Evolutionary conservation across 2,329 filamentous ascomycete genomes (phyloP).

Genomic region (Talaromyces sp.): DNA sequence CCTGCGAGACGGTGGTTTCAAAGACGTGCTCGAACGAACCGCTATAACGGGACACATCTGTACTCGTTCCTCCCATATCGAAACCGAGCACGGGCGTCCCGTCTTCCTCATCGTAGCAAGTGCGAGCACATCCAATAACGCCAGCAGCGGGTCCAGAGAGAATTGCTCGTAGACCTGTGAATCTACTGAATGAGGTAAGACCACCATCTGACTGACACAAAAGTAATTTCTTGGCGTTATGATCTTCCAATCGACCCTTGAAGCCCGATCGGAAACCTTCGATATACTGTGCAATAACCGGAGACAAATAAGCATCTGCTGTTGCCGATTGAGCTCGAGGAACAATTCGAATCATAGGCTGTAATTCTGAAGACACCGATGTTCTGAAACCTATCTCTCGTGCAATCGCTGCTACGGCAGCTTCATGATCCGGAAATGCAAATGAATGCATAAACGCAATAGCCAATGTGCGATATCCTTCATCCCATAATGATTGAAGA

Average conservation of each 20-base stretch:
- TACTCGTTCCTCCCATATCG: constrained; percentile 92
- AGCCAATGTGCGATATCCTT: constrained; percentile 39
- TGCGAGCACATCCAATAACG: constrained; percentile 88
- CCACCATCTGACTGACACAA: constrained; percentile 81
- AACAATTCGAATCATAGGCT: constrained; percentile 77
- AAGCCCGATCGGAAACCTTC: constrained; percentile 58
- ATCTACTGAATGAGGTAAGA: constrained; percentile 53
- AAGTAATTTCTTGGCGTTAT: constrained; percentile 71
- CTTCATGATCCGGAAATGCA: constrained; percentile 79
- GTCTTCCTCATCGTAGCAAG: constrained; percentile 77
- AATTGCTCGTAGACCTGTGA: constrained; percentile 80
- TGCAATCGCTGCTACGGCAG: constrained; percentile 69
- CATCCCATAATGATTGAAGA: constrained; percentile 52
- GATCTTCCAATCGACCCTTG: constrained; percentile 68
- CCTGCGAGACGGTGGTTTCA: constrained; percentile 84
- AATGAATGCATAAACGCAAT: constrained; percentile 73
- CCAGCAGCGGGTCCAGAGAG: constrained; percentile 84
- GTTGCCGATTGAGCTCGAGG: constrained; percentile 70
- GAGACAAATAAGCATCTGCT: constrained; percentile 72
- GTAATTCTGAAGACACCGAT: constrained; percentile 70
- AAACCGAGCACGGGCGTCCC: constrained; percentile 86
- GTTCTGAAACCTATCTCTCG: constrained; percentile 74
- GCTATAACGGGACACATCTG: constrained; percentile 80
- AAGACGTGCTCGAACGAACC: constrained; percentile 89
- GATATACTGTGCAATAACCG: constrained; percentile 70